phyloP scores from a whole-genome alignment of 768 basidiomycete species.

The Pleurotus ostreatus region DNA sequence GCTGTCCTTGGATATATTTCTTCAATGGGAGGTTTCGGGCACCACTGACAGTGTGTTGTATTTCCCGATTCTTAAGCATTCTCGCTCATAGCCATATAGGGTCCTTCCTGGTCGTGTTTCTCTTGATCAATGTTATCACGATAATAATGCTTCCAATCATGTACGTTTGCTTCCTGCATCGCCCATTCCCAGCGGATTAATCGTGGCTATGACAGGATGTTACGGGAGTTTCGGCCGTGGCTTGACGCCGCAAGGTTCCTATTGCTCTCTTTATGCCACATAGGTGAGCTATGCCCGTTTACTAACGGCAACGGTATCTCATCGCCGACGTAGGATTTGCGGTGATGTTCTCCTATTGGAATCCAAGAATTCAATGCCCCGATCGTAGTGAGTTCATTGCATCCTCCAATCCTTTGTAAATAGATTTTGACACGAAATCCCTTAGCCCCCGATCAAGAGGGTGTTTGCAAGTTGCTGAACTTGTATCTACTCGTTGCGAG shows the following conservation, averaged over 20 bases:
- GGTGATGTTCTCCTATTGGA: constrained; percentile 36
- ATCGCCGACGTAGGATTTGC: constrained; percentile 33
- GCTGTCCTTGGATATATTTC: constrained; percentile 40
- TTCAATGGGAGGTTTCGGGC: constrained; percentile 43
- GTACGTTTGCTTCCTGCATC: constrained; percentile 24
- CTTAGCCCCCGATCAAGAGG: constrained; percentile 34
- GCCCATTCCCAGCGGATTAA: constrained; percentile 7
- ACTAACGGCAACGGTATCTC: neutral
- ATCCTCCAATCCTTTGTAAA: constrained; percentile 2
- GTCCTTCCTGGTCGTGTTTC: constrained; percentile 41
- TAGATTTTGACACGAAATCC: neutral
- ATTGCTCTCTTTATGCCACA: constrained; percentile 40
- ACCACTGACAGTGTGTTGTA: constrained; percentile 38
- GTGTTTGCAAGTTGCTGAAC: constrained; percentile 44
- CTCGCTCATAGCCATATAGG: constrained; percentile 21
- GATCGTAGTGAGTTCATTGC: constrained; percentile 27
- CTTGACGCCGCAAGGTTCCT: constrained; percentile 48
- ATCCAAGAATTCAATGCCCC: constrained; percentile 38
- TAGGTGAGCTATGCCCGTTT: constrained; percentile 29
- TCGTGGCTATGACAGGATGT: constrained; percentile 27
- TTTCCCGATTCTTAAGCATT: neutral
- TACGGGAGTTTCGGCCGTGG: constrained; percentile 47
- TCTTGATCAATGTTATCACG: constrained; percentile 35
- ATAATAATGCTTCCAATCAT: constrained; percentile 37
- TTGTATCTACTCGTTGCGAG: constrained; percentile 45